Evolutionary conservation across 2,329 filamentous ascomycete genomes (phyloP).

Genomic region (Aspergillus fumigatus): DNA sequence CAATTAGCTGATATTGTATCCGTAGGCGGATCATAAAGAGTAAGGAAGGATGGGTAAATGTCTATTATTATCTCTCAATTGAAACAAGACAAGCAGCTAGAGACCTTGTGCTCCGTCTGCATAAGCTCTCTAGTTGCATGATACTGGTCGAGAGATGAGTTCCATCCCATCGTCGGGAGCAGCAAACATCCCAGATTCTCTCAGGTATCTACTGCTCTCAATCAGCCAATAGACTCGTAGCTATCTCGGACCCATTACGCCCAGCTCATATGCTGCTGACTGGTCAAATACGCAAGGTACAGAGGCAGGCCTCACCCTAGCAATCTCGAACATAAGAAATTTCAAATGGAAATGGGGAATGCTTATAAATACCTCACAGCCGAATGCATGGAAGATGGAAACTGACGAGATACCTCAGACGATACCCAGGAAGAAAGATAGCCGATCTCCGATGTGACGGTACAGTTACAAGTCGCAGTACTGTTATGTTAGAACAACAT

Average conservation of each 20-base stretch:
- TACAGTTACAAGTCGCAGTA: conserved; percentile 1
- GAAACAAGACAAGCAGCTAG: not conserved
- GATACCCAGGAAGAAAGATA: conserved; percentile 1
- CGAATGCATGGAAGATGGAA: not conserved
- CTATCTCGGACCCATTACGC: not conserved
- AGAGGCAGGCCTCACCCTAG: not conserved
- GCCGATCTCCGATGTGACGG: conserved; percentile 2
- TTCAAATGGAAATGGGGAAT: not conserved
- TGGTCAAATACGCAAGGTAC: too few relatives aligned
- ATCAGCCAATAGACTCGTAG: not conserved
- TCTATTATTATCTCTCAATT: too few relatives aligned
- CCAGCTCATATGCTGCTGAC: not conserved
- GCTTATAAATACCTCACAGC: not conserved
- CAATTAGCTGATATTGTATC: not conserved
- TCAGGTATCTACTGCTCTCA: not conserved
- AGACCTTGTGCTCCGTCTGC: not conserved
- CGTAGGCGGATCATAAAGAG: not conserved
- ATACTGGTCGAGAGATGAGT: not conserved
- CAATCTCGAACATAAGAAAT: not conserved
- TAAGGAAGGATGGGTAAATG: too few relatives aligned
- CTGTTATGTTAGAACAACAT: too few relatives aligned
- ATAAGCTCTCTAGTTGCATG: not conserved
- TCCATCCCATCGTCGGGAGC: too few relatives aligned
- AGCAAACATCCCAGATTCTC: not conserved
- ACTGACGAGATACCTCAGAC: not conserved